Percentiles rank a stretch among this genome's conserved stretches.
These are phyloP conservation scores for Hevea brasiliensis DNA, from an alignment of 345 rosid species.

Conservation along the genomic window DNA sequence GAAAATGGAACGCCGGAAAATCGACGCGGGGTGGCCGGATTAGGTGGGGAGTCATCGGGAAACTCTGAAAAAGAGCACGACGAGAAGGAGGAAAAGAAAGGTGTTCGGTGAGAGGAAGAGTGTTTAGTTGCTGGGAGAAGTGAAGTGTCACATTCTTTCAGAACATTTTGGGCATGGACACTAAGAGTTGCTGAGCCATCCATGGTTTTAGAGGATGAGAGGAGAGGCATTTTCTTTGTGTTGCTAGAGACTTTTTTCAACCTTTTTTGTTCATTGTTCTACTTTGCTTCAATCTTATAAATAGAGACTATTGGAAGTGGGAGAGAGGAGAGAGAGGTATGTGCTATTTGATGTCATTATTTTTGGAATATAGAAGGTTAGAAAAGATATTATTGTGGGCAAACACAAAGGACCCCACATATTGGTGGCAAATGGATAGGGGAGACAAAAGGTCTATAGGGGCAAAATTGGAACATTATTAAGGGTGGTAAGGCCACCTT, in stretches of 20 bases:
- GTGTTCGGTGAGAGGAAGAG: constrained; percentile 25
- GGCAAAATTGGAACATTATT: background rate
- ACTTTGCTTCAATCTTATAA: background rate
- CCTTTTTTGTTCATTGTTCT: background rate
- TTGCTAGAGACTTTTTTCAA: background rate
- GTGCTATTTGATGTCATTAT: background rate
- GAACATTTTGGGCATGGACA: constrained; percentile 20
- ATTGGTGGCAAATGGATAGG: background rate
- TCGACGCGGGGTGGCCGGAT: constrained; percentile 61
- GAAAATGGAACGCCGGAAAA: constrained; percentile 85
- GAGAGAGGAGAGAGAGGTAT: background rate
- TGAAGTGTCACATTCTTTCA: constrained; percentile 16
- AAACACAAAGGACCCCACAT: constrained; percentile 8
- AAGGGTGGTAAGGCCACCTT: background rate
- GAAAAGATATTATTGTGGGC: background rate
- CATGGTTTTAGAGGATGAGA: constrained; percentile 19
- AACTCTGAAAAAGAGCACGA: constrained; percentile 43
- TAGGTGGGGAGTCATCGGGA: constrained; percentile 47
- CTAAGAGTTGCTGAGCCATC: constrained; percentile 10
- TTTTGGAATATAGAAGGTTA: background rate
- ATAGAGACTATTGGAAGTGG: too few relatives aligned
- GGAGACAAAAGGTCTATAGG: background rate
- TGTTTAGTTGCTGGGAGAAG: constrained; percentile 17
- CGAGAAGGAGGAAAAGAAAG: constrained; percentile 38
- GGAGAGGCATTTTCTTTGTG: background rate